Evolutionary conservation across 2,329 filamentous ascomycete species (phyloP), one percentile per base, ranked within the genome.

Genomic region (Trichophaea hybrida): DNA sequence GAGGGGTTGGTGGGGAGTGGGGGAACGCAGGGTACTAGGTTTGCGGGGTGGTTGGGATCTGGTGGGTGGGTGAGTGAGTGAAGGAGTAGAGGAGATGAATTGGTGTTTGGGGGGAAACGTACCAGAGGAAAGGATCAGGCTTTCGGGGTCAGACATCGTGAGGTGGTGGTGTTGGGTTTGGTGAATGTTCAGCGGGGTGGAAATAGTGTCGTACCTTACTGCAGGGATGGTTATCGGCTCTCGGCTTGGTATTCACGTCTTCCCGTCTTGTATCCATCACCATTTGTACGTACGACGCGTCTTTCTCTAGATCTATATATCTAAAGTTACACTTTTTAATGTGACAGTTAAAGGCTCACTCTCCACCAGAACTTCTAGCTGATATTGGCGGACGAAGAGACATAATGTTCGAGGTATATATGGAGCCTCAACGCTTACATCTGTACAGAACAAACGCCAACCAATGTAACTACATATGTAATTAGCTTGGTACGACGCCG

Each of bases 1-100:
- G 32, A 53, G n/a, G 32, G 31, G 50, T 53, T 34, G 50, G 34
- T 53, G 13, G 2, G 32, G 13, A 53, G 12, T n/a, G 38, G 10
- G 53, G 38, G 13, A n/a, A 7, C 5, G 7, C 38, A 3, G 24
- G 24, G 43, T 37, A 57, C 55, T 69, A 94, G 79, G 75, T 98
- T 98, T 66, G 93, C 90, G 24, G 93, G 93, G 74, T 98, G 93
- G 62, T 88, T 76, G 4, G 86, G 84, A 71, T 96, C 82, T 34
- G 74, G 66, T 34, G 74, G 66, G 1, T 80, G 84, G 63, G 58
- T 60, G 34, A 62, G 44, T 55, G n/a, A 53, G 50, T 49, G 73
- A 75, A 59, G 84, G 74, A 66, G 84, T 75, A 58, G 74, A 66
- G 84, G 75, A 58, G 78, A 75, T 65, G 82, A 80, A 68, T 73